Base-by-base conservation (phyloP, 2,329 filamentous ascomycete genomes). In the Diplodia sapinea region DNA sequence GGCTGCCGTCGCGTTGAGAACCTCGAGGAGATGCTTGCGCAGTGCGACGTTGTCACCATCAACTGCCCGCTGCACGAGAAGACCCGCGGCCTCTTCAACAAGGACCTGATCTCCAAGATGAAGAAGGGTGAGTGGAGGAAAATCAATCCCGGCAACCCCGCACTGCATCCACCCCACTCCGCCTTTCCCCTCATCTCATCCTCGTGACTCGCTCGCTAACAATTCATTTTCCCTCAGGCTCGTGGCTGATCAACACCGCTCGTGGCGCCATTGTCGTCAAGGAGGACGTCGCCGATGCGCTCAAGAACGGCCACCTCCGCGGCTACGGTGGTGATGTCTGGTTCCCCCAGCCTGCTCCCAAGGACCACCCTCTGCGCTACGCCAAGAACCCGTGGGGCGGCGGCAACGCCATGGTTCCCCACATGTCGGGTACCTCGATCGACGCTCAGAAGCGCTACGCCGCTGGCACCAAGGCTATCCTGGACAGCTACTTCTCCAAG, bases 51-150 rank as follows among this genome's bases (percentile, higher is more conserved):
- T 70, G 94, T 99, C 82, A 99, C 95, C 79, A 98, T 99, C 86
- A 99, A 99, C 90, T 97, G 94, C 87, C 95, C 95, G 65, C 88
- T 99, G 71, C 95, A 99, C 86, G 94, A 98, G 88, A 96, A 96
- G 88, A 99, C 95, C 43, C 88, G 89, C 70, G 94, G 94, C 74
- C 83, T 99, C 71, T 98, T 98, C 87, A 97, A 98, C 90, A 97
- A 97, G 90, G 93, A 98, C 59, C 87, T 98, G 76, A 94, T 98
- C 79, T 86, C 89, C 82, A 97, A 98, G 91, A 99, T 98, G 95
- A 98, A 98, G 92, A 91, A 90, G 81, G 94, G 91, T 89, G 80
- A 74, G 86, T 73, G 38, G 43, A 33, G 59, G 49, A 49, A 29
- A 50, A 31, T 40, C 40, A 26, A 43, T 15, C 13, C 17, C 47